phyloP scores from a whole-genome alignment of 441 rosid genomes.

The Gossypium trilobum region DNA sequence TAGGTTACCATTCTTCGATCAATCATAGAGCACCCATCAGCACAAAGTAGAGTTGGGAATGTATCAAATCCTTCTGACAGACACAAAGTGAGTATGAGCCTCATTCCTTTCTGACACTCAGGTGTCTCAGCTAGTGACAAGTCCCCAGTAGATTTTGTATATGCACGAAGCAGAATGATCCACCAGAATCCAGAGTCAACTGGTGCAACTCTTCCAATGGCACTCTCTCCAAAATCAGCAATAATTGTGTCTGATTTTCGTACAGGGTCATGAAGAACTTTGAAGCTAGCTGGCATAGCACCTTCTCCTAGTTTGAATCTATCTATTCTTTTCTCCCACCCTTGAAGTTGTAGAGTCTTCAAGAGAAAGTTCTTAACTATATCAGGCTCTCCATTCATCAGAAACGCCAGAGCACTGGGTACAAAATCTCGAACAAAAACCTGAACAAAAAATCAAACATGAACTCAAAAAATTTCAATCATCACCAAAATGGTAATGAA shows the following conservation, averaged over 20 bases:
- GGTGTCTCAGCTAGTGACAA: conserved; percentile 68
- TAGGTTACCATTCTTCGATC: conserved; percentile 82
- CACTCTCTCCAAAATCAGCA: conserved; percentile 91
- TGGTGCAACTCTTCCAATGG: conserved; percentile 94
- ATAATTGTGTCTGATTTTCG: conserved; percentile 56
- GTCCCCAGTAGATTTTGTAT: conserved; percentile 92
- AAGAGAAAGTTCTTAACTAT: conserved; percentile 79
- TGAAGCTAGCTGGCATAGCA: conserved; percentile 91
- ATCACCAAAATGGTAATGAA: background rate
- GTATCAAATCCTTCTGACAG: conserved; percentile 91
- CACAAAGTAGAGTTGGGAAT: conserved; percentile 83
- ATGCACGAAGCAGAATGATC: conserved; percentile 92
- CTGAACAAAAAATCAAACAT: conserved; percentile 23
- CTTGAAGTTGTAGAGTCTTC: conserved; percentile 80
- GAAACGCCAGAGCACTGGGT: conserved; percentile 87
- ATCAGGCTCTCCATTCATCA: conserved; percentile 92
- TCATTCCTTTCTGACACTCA: conserved; percentile 84
- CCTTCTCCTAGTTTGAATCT: conserved; percentile 89
- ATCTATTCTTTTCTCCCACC: conserved; percentile 80
- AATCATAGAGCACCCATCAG: conserved; percentile 89
- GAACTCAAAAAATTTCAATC: background rate
- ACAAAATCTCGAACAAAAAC: conserved; percentile 88
- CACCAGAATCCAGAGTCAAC: conserved; percentile 98
- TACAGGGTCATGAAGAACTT: conserved; percentile 75
- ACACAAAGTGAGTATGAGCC: conserved; percentile 62